Evolutionary conservation across 352 stramenopile genomes (phyloP), one percentile per base, ranked within the genome.

Genomic region (Pythium phragmiticola): DNA sequence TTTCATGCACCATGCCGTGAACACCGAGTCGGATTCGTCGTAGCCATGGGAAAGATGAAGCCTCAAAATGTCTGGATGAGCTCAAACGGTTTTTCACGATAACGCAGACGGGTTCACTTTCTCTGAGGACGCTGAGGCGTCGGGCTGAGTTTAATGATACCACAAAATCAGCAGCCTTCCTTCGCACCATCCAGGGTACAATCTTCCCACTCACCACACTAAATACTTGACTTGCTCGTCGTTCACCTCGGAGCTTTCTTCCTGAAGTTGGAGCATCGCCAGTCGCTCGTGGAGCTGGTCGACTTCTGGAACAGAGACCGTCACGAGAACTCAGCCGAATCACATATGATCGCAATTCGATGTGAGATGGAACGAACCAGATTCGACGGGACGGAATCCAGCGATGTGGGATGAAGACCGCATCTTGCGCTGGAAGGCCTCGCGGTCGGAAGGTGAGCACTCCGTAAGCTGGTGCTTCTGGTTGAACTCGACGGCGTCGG

Each of bases 381-480:
- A 79, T 34, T 89, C 75, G 49, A 93, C 78, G 23, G 84, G 82
- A 14, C 82, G 82, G 54, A 93, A 93, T 1, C 76, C 80, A 56
- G 74, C 74, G 41, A 74, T 78, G 50, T 90, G 82, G 0, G 82
- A 88, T 2, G 83, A 87, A 46, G 80, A 88, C 34, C 82, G 76
- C 74, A 91, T 78, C 56, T 88, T 84, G 56, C 84, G 78, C 48
- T 80, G 82, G 63, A 93, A 88, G 4, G 72, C 73, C 50, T 94
- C 80, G 50, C 86, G 81, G 52, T 91, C 82, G 17, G 80, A 70
- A 33, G 74, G 68, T 33, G 84, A 90, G 57, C 84, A 93, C 56
- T 87, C 84, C 3, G 66, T 89, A 46, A 94, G 89, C n/a, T 88
- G 87, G 64, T 94, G 84, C 59, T 90, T 90, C 37, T 65, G 49